Evolutionary conservation across 768 basidiomycete genomes (phyloP).

Genomic region (Steccherinum ochraceum): DNA sequence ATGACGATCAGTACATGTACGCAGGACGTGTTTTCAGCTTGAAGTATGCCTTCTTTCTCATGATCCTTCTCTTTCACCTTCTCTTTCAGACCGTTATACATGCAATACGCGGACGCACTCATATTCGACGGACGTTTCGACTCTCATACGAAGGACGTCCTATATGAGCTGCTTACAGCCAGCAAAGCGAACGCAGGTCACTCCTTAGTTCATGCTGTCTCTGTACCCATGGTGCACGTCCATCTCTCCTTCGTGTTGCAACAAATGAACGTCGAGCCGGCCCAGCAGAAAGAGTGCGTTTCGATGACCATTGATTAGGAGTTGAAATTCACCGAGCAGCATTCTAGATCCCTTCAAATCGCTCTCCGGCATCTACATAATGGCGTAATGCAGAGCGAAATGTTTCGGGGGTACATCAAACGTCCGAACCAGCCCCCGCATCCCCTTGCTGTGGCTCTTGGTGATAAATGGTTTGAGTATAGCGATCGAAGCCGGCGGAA

Average conservation of each 20-base stretch:
- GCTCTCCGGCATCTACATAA: no score
- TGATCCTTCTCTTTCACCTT: background rate
- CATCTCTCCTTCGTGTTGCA: conserved; percentile 11
- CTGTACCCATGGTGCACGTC: background rate
- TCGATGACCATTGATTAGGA: background rate
- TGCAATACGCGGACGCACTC: background rate
- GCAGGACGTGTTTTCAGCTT: no score
- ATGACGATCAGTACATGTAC: no score
- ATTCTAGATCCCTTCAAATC: no score
- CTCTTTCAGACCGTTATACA: background rate
- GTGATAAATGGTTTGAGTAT: background rate
- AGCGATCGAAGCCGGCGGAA: no score
- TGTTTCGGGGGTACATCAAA: no score
- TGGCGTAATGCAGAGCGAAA: no score
- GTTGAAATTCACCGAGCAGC: no score
- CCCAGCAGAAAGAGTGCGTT: conserved; percentile 11
- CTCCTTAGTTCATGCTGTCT: no score
- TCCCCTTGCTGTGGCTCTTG: background rate
- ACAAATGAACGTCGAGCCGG: conserved; percentile 7
- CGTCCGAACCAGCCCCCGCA: background rate
- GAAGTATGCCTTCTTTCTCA: no score
- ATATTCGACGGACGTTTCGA: background rate
- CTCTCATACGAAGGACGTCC: background rate
- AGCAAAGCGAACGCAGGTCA: background rate
- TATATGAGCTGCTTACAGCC: background rate